Percentiles rank a stretch among this genome's conserved stretches.
Conservation (phyloP, 306 rosid species). For the Hippophae tibetana region DNA sequence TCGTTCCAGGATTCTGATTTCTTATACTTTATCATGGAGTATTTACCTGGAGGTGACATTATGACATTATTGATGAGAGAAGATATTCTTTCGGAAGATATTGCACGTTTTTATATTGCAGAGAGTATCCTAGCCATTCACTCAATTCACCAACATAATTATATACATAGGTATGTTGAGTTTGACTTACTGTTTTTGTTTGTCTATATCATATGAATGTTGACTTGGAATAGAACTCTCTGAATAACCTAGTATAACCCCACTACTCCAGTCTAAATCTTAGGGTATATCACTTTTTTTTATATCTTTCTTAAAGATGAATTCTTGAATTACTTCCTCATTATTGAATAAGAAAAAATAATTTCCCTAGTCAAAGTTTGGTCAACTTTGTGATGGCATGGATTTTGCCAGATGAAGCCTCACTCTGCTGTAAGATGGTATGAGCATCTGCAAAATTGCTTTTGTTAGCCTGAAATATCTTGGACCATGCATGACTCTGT, state of each 20-base stretch:
- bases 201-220: neutral
- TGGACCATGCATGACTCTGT: neutral
- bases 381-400: too few species aligned
- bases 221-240: too few species aligned
- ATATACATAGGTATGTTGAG: slow-evolving; percentile 72
- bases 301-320: too few species aligned
- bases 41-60: slow-evolving; percentile 97
- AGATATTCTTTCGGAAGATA: slow-evolving; percentile 86
- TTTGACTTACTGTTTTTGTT: neutral
- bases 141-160: slow-evolving; percentile 92
- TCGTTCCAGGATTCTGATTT: slow-evolving; percentile 96
- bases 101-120: slow-evolving; percentile 92
- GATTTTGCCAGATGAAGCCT: too few species aligned
- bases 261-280: too few species aligned
- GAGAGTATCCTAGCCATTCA: slow-evolving; percentile 94
- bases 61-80: slow-evolving; percentile 98
- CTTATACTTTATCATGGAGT: slow-evolving; percentile 97
- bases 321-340: too few species aligned
- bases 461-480: neutral
- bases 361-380: too few species aligned
- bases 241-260: too few species aligned
- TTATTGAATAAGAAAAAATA: too few species aligned
- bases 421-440: too few species aligned
- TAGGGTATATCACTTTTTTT: too few species aligned
- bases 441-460: too few species aligned